Base-by-base conservation (phyloP, 2,329 filamentous ascomycete genomes). In the Grosmannia serpens region DNA sequence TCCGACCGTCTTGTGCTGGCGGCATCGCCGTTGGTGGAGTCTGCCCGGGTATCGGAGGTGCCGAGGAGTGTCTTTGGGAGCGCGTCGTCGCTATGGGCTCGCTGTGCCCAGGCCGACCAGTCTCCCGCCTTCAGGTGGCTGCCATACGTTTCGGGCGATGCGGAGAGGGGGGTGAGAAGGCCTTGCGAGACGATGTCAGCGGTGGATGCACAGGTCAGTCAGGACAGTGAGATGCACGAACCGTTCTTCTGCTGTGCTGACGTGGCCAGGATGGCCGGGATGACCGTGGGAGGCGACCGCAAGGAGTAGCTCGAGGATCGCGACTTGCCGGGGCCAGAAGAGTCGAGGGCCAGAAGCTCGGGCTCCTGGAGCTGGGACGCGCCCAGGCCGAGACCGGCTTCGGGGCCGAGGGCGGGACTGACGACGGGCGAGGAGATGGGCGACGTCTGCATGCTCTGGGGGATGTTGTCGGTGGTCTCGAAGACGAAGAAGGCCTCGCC, bases 401-500 rank as follows among this genome's bases (percentile, higher is more conserved):
- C 71, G 4, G 77, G 70, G 22, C 76, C 71, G 47, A 88, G 75
- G n/a, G 84, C 82, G 24, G 94, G 94, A 68, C 91, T 96, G 57
- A 83, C 82, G n/a, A 84, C 87, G 6, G 94, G 94, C 27, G 91
- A 96, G 56, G 95, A 88, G 56, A 97, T 77, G 38, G 94, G 94
- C 53, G 92, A 97, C 1, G 94, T 99, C 74, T 97, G 94, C 68
- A 97, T 76, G 59, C 88, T 89, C 70, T 89, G 87, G n/a, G 94
- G 94, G 60, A 99, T 94, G 67, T 84, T 87, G 65, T 92, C 89
- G 57, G 86, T 87, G 10, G 94, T 99, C 75, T 97, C 91, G 68
- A 99, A 97, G 63, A 99, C 91, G 72, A 99, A 99, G 75, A 99
- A 99, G 29, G 94, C 94, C 75, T 99, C 94, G 64, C 94, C 94